Percentiles rank a stretch among this genome's conserved stretches.
These are phyloP conservation scores for Triticum timopheevii DNA, from an alignment of 176 grass and related monocot genomes.

Conservation along the genomic window DNA sequence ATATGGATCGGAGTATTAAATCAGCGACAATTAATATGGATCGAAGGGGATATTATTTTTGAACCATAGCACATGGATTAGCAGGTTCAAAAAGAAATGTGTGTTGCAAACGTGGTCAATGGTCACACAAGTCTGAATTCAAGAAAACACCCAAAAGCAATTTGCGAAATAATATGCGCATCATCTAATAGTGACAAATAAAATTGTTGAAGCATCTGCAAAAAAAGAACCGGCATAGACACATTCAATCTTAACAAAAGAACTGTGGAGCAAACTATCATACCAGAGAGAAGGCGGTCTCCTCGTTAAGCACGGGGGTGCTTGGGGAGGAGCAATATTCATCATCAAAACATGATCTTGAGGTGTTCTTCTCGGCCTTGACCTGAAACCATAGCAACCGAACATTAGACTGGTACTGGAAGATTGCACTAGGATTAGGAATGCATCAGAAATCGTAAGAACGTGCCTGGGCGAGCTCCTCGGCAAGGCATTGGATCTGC, in stretches of 20 bases:
- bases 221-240: background rate
- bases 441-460: background rate
- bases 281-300: conserved; percentile 65
- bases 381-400: conserved; percentile 45
- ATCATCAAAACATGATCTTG: conserved; percentile 55
- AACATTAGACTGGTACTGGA: background rate
- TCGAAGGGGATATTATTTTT: background rate
- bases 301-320: conserved; percentile 53
- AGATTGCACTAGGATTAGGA: background rate
- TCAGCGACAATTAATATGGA: no score
- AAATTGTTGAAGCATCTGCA: background rate
- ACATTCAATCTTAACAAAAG: background rate
- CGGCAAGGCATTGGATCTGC: conserved; percentile 82
- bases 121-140: background rate
- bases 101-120: background rate
- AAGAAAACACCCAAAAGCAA: background rate
- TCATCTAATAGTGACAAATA: background rate
- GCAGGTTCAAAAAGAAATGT: background rate
- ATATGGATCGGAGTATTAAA: no score
- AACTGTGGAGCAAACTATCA: conserved; percentile 6
- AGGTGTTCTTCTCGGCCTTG: conserved; percentile 65
- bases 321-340: conserved; percentile 59
- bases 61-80: background rate
- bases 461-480: conserved; percentile 88
- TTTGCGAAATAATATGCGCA: background rate